Base-by-base conservation (phyloP, 805 yeast genomes). In the Zygotorulaspora florentina region DNA sequence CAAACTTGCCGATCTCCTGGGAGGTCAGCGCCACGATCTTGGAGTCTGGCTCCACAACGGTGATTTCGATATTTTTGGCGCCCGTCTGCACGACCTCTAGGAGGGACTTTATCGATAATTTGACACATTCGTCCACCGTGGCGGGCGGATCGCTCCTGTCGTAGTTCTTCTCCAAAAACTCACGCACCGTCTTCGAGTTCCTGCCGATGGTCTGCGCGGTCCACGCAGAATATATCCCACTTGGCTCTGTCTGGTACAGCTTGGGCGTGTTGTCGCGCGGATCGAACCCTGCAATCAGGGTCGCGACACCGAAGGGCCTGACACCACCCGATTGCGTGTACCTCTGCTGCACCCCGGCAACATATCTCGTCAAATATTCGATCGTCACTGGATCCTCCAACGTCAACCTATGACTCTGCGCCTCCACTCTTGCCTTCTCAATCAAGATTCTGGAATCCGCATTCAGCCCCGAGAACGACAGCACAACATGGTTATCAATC, bases 311-410 rank as follows among this genome's bases (percentile, higher is more conserved):
- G 66, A 93, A 93, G 16, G 99, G 99, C 68, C 99, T 80, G 20
- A 93, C 96, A 68, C 99, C 99, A 56, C 99, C 99, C 41, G 95
- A 83, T 69, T 93, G 99, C 5, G 99, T 93, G 70, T 91, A 93
- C 67, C 83, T 80, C 67, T 93, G 99, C 69, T 93, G 97, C 37
- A 91, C 91, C 17, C 97, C 96, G n/a, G 99, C 99, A 52, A 93
- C 87, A 61, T 87, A 87, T 66, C 85, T 85, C 30, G 99, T 88
- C 66, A 93, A 74, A 66, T 90, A 93, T 63, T 93, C 98, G 47
- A 93, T 77, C 13, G 88, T 74, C 8, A 89, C 96, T 0, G 97
- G 85, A 63, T 93, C 98, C 65, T 91, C 99, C 61, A 91, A 76
- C n/a, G 91, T 88, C 59, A 93, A 77, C 65, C 85, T 79, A 69